These are phyloP conservation scores for Chlamydomonas reinhardtii DNA, from an alignment of 163 green algal species.

Conservation along the genomic window DNA sequence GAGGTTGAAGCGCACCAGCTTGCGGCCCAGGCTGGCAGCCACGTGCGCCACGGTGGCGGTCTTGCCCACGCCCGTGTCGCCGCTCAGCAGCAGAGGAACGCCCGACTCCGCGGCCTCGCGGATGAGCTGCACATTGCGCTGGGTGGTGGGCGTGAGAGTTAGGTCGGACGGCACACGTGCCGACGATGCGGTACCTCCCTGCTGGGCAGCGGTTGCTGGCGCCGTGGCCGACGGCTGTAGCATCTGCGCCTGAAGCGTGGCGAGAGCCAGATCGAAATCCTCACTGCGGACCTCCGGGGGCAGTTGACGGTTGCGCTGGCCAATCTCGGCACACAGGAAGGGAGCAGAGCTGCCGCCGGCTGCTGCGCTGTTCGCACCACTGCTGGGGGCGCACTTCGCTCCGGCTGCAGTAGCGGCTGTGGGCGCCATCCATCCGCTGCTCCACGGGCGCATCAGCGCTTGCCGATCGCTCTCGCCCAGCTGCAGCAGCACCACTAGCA, in stretches of 20 bases:
- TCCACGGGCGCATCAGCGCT: neutral
- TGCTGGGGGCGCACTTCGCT: no score
- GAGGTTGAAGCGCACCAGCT: conserved; percentile 57
- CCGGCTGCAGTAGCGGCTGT: no score
- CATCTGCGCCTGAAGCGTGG: neutral
- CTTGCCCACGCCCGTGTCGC: conserved; percentile 60
- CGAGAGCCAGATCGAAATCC: conserved; percentile 3
- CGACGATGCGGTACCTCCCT: neutral
- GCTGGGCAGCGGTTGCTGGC: neutral
- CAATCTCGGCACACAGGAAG: neutral
- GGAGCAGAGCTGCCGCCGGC: neutral
- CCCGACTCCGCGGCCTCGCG: conserved; percentile 36
- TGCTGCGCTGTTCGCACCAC: neutral
- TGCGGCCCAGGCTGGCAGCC: conserved; percentile 16
- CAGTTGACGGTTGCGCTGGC: no score
- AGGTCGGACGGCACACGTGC: neutral
- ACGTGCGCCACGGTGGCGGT: conserved; percentile 50
- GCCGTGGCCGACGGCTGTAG: neutral
- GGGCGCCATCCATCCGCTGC: neutral
- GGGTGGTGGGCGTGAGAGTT: conserved; percentile 40
- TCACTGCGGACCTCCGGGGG: neutral
- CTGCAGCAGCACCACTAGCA: neutral
- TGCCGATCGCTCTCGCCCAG: neutral
- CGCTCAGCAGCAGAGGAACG: conserved; percentile 41
- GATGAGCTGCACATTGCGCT: conserved; percentile 36